Base-by-base conservation (phyloP, 2,329 filamentous ascomycete species). In the Colletotrichum sp. region DNA sequence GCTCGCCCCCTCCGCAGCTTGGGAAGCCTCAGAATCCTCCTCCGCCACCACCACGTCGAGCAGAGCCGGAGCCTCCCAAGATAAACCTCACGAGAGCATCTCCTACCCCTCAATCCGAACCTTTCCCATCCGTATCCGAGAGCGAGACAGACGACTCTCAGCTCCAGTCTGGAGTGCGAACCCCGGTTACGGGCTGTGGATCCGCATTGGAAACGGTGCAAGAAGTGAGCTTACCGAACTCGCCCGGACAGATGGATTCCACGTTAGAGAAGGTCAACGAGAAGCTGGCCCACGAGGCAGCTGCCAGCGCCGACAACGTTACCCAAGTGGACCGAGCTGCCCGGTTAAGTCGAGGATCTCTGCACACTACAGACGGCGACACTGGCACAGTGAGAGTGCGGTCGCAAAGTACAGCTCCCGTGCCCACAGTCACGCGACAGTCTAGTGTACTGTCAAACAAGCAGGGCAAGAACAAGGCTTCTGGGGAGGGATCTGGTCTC, bases 171-270 rank as follows among this genome's bases (percentile, higher is more conserved):
- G 92, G 91, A 66, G 87, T 91, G 85, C 87, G 90, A 82, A 92
- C 92, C 21, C 91, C 92, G 26, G 89, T 88, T 39, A 74, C 77
- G 34, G 89, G 93, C 78, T 91, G 90, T 75, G 88, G 89, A 68
- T 92, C 93, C 65, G 92, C 91, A 64, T 87, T 98, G 73, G 96
- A 98, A 85, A 98, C 97, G 0, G 96, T 99, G 18, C 94, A 98
- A 82, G 96, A 98, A 88, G 93, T 94, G 70, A 97, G 95, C 85
- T 91, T 95, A 76, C 92, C 94, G 59, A 93, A 92, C 66, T 94
- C 94, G 1, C 94, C 95, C 81, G 88, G 84, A 80, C 86, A 85
- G 66, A 83, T 82, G 36, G 87, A 88, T 75, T 84, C 86, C 18
- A 86, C 86, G 28, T 79, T 90, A 67, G 90, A 91, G 73, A 90